These are phyloP conservation scores for Volvox africanus DNA, from an alignment of 139 green algal species.

Conservation along the genomic window DNA sequence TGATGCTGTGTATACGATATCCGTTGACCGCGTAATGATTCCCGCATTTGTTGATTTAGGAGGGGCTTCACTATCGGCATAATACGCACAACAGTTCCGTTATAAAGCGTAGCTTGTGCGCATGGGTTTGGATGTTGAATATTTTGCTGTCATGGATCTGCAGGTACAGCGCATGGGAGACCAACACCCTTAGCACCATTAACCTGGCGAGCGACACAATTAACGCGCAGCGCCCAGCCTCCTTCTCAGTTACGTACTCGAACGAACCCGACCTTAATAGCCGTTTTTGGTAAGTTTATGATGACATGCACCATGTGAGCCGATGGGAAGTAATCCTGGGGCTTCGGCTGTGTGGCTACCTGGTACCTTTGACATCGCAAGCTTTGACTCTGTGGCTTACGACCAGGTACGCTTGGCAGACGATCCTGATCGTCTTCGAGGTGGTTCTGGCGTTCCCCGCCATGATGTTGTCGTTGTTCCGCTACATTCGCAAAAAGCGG, in stretches of 20 bases:
- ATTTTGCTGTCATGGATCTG: slow-evolving; percentile 62
- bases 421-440: slow-evolving; percentile 66
- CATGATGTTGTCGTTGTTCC: slow-evolving; percentile 52
- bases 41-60: too few species aligned
- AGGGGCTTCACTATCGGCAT: too few species aligned
- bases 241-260: slow-evolving; percentile 59
- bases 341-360: not conserved
- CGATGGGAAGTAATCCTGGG: too few species aligned
- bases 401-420: slow-evolving; percentile 59
- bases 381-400: not conserved
- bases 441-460: slow-evolving; percentile 60
- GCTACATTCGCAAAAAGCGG: slow-evolving; percentile 40
- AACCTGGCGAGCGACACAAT: not conserved
- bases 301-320: too few species aligned
- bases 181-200: not conserved
- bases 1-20: not conserved
- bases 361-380: not conserved
- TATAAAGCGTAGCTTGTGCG: too few species aligned
- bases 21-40: not conserved
- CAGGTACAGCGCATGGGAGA: slow-evolving; percentile 53
- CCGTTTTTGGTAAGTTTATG: slow-evolving; percentile 43
- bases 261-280: slow-evolving; percentile 48
- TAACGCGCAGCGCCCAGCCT: slow-evolving; percentile 13
- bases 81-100: too few species aligned
- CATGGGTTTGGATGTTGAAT: slow-evolving; percentile 28